phyloP scores from a whole-genome alignment of 768 basidiomycete species.

The Pisolithus sp. region DNA sequence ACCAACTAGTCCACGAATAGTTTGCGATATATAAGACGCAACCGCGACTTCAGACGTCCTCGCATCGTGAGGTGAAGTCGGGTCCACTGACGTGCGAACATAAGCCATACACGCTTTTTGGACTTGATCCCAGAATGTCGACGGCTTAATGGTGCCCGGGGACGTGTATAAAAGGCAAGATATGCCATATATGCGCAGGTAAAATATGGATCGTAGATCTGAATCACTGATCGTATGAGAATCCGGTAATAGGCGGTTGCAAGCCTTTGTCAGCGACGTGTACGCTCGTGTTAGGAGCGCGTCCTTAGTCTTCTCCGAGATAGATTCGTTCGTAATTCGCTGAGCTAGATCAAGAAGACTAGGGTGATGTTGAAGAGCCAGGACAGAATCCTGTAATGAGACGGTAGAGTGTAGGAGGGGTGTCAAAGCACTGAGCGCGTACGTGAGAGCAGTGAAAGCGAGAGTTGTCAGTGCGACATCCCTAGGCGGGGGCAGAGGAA shows the following conservation, averaged over 20 bases:
- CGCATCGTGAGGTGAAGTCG: constrained; percentile 4
- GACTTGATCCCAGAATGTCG: constrained; percentile 68
- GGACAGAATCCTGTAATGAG: constrained; percentile 22
- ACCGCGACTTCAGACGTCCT: constrained; percentile 24
- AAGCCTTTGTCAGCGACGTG: constrained; percentile 38
- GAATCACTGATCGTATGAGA: constrained; percentile 3
- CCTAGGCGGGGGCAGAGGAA: constrained; percentile 35
- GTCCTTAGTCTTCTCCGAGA: constrained; percentile 52
- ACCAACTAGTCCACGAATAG: constrained; percentile 40
- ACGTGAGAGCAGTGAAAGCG: constrained; percentile 53
- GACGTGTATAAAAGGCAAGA: constrained; percentile 44
- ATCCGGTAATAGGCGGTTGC: constrained; percentile 26
- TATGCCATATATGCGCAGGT: constrained; percentile 39
- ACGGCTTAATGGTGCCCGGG: constrained; percentile 40
- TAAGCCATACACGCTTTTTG: constrained; percentile 40
- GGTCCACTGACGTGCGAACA: constrained; percentile 14
- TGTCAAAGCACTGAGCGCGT: constrained; percentile 42
- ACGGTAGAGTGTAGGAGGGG: constrained; percentile 19
- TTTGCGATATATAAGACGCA: constrained; percentile 32
- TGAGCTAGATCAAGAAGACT: constrained; percentile 53
- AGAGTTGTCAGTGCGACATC: constrained; percentile 40
- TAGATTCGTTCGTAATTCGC: constrained; percentile 21
- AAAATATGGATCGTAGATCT: constrained; percentile 24
- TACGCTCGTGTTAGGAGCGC: constrained; percentile 56
- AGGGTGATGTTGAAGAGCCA: constrained; percentile 22